Conservation (phyloP, 331 rosid species). For the Malus hybrid region DNA sequence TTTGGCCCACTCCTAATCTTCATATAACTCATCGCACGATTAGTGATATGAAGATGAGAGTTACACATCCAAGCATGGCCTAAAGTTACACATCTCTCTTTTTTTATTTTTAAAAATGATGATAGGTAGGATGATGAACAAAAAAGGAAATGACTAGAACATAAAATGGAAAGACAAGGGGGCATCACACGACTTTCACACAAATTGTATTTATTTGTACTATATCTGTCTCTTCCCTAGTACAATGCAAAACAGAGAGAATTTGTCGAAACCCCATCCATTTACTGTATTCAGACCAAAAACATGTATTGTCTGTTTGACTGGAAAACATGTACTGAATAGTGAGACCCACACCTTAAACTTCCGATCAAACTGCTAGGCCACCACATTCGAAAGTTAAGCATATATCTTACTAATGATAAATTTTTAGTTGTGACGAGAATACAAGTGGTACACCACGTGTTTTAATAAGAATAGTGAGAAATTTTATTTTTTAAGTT, state of each 20-base stretch:
- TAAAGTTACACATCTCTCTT: neutral
- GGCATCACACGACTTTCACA: neutral
- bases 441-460: too few relatives aligned
- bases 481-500: too few relatives aligned
- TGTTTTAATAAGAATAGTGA: too few relatives aligned
- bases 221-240: neutral
- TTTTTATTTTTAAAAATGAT: too few relatives aligned
- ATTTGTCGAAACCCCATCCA: neutral
- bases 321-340: neutral
- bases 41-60: neutral
- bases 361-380: neutral
- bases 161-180: neutral
- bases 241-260: neutral
- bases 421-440: too few relatives aligned
- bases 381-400: neutral
- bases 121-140: neutral
- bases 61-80: neutral
- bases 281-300: neutral
- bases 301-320: neutral
- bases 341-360: neutral
- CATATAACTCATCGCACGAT: accelerated
- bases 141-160: neutral
- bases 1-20: neutral
- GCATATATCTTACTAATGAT: neutral
- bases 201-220: neutral